Evolutionary conservation across 805 yeast species (phyloP).

Genomic region (Blastobotrys attinorum): DNA sequence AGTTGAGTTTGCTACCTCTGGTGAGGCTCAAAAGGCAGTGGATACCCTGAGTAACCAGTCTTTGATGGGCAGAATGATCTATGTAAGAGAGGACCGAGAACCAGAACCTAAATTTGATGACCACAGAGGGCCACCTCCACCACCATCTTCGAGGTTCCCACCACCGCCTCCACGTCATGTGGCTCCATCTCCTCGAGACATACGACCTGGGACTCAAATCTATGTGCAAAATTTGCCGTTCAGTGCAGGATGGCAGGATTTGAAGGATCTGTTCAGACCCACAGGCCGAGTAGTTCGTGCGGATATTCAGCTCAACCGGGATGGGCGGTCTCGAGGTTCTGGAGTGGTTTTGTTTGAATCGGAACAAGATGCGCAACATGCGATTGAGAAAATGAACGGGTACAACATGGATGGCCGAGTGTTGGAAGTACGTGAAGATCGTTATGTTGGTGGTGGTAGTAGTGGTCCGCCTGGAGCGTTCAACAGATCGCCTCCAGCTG

Average conservation of each 20-base stretch:
- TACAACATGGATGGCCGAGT: constrained; percentile 66
- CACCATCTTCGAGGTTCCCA: neutral
- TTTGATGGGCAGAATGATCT: constrained; percentile 68
- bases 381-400: constrained; percentile 64
- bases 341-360: constrained; percentile 71
- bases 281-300: constrained; percentile 78
- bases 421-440: constrained; percentile 75
- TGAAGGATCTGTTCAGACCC: constrained; percentile 74
- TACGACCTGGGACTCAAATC: constrained; percentile 33
- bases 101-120: constrained; percentile 18
- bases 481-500: constrained; percentile 2
- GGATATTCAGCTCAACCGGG: constrained; percentile 56
- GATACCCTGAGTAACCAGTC: constrained; percentile 55
- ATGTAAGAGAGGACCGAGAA: constrained; percentile 75
- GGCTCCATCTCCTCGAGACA: neutral
- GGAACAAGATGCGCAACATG: constrained; percentile 60
- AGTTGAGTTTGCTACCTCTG: constrained; percentile 64
- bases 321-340: constrained; percentile 77
- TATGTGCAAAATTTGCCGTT: constrained; percentile 80
- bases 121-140: neutral
- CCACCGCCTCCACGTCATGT: neutral
- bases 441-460: constrained; percentile 24
- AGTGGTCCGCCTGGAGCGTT: constrained; percentile 1
- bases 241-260: constrained; percentile 72
- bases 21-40: constrained; percentile 67